Evolutionary conservation across 306 rosid species (phyloP), one percentile per base, ranked within the genome.

Genomic region (Pterocarpus macrocarpus): DNA sequence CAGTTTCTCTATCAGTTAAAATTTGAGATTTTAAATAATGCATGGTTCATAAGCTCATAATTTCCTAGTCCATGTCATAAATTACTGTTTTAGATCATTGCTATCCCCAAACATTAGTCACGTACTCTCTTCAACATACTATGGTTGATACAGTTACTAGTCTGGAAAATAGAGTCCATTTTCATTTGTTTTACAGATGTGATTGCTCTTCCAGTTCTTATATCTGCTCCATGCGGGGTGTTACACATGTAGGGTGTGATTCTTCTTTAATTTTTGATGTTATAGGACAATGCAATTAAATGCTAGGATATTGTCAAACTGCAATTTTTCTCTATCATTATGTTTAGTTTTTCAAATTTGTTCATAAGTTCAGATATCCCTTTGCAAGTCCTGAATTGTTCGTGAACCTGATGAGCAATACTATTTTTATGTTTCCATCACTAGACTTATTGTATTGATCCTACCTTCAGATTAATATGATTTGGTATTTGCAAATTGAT

Each of bases 31-130:
- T 38, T 56, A n/a, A 39, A 35, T n/a, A 30, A n/a, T n/a, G n/a
- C 15, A 9, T 45, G 71, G 11, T 15, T 45, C 5, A 15, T 9
- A 55, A 14, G 17, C 39, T 61, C 2, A 33, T 73, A 41, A 17
- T 57, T 78, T 66, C 39, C 62, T 8, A 7, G 0, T 15, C 1
- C 13, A 32, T 33, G 4, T 30, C n/a, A n/a, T n/a, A n/a, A n/a
- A n/a, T n/a, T n/a, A n/a, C n/a, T n/a, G n/a, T n/a, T n/a, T n/a
- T n/a, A n/a, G n/a, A 67, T 22, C 70, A 47, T 39, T 68, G 35
- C 10, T 84, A 3, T 66, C 50, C 59, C 87, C 91, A 80, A 92
- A 80, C 90, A 59, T 85, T 58, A 89, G 92, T 87, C 92, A 88
- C 22, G 92, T 90, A 69, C 89, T 86, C 38, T 78, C 76, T 67